Evolutionary conservation across 2,329 filamentous ascomycete species (phyloP), one percentile per base, ranked within the genome.

Genomic region (Alternaria sp.): DNA sequence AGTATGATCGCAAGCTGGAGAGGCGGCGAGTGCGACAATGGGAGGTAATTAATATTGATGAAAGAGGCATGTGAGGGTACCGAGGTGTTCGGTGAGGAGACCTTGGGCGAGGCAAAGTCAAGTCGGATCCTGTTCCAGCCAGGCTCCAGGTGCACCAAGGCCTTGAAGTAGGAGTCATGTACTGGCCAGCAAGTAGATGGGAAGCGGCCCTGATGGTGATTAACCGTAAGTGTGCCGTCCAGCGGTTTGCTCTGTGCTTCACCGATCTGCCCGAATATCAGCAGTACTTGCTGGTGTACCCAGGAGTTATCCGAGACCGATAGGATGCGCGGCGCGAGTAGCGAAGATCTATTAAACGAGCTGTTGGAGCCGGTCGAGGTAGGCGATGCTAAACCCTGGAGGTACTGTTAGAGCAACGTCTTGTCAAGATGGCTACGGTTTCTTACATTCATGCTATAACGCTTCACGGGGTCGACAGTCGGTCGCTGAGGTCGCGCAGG

Each of bases 231-330:
- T 28, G 83, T 91, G 69, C 96, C 96, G 75, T 97, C 93, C 64
- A 96, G 81, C 56, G 88, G 84, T 75, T 88, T 87, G 56, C 89
- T 85, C 33, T 85, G 82, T 6, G 89, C 84, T 68, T 97, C 92
- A 62, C 92, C 93, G 69, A 97, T 90, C 53, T 92, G 89, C 55
- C 95, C 95, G 72, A 90, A 89, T 50, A 97, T 85, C 23, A 96
- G 86, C 20, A 97, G 85, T 9, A 96, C 87, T 78, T 97, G 97
- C 83, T 97, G 94, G 76, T 97, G 93, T 87, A 96, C 94, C 92
- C 93, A 97, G 62, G 92, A 90, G 70, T 91, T 92, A 68, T 97
- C 93, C 10, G 88, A 85, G 43, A 97, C 84, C 33, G 94, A 97
- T 46, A 90, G 83, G 43, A 97, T 88, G 71, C 89, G 88, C 23